Percentiles rank a stretch among this genome's conserved stretches.
These are phyloP conservation scores for Noccaea caerulescens DNA, from an alignment of 345 rosid species.

Conservation along the genomic window DNA sequence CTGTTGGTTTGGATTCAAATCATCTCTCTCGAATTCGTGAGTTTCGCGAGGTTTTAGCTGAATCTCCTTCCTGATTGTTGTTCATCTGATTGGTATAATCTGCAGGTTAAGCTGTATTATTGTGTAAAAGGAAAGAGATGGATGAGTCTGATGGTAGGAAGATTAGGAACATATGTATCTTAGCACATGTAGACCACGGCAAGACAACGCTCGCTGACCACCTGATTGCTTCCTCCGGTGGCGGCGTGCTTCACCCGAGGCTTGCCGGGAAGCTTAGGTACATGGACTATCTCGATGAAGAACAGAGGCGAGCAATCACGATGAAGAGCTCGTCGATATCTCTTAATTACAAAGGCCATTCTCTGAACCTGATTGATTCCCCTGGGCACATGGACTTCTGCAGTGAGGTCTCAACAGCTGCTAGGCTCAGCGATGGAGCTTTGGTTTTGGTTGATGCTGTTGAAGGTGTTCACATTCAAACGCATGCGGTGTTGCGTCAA, in stretches of 20 bases:
- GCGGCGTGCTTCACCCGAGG: slow-evolving; percentile 78
- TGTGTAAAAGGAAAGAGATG: slow-evolving; percentile 36
- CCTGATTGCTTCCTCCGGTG: slow-evolving; percentile 79
- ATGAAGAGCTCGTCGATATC: slow-evolving; percentile 96
- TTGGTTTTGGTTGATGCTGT: slow-evolving; percentile 95
- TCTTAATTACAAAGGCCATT: slow-evolving; percentile 59
- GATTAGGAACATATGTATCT: slow-evolving; percentile 75
- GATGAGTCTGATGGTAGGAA: slow-evolving; percentile 55
- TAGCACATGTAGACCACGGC: slow-evolving; percentile 98
- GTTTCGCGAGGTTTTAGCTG: not conserved
- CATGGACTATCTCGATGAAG: slow-evolving; percentile 96
- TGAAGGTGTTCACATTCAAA: slow-evolving; percentile 93
- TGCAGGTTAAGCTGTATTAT: slow-evolving; percentile 25
- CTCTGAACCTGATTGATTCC: slow-evolving; percentile 81
- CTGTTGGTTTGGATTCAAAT: not conserved
- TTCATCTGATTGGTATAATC: not conserved
- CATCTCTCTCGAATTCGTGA: not conserved
- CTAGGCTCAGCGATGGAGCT: slow-evolving; percentile 88
- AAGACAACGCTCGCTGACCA: slow-evolving; percentile 96
- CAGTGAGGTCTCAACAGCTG: slow-evolving; percentile 93
- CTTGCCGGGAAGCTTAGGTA: slow-evolving; percentile 82
- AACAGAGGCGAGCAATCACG: slow-evolving; percentile 93
- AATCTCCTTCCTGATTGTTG: not conserved
- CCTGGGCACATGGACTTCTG: slow-evolving; percentile 99
- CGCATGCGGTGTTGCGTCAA: slow-evolving; percentile 88